Evolutionary conservation across 805 yeast genomes (phyloP).

Genomic region (Sugiyamaella lignohabitans): DNA sequence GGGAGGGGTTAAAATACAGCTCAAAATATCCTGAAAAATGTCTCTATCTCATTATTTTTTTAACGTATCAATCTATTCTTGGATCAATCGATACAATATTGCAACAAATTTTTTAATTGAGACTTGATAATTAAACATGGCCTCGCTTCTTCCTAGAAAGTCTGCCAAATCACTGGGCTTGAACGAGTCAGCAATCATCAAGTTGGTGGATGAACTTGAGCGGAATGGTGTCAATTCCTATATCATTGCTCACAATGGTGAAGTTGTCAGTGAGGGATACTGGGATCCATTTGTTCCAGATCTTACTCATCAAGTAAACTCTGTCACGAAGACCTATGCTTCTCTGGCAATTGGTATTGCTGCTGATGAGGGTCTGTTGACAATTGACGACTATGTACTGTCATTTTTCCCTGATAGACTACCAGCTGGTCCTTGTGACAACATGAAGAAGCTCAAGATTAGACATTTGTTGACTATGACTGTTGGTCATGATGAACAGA

Average conservation of each 20-base stretch:
- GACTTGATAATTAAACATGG: too few species aligned
- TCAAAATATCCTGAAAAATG: too few species aligned
- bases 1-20: too few species aligned
- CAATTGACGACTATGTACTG: constrained; percentile 10
- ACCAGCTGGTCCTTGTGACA: constrained; percentile 11
- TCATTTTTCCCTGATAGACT: constrained; percentile 7
- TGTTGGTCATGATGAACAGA: constrained; percentile 10
- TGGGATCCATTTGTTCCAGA: constrained; percentile 14
- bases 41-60: too few species aligned
- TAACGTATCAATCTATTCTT: too few species aligned
- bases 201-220: not conserved
- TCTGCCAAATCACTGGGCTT: not conserved
- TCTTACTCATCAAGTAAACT: constrained; percentile 8
- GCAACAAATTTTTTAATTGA: too few species aligned
- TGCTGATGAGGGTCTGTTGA: constrained; percentile 14
- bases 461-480: constrained; percentile 14
- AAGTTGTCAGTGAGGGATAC: constrained; percentile 25
- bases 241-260: constrained; percentile 8
- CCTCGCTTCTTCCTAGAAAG: not conserved
- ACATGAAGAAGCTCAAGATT: constrained; percentile 11
- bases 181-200: not conserved
- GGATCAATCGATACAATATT: too few species aligned
- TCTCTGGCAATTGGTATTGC: constrained; percentile 15
- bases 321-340: constrained; percentile 13
- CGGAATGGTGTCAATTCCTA: constrained; percentile 1